These are phyloP conservation scores for Parachaetomium inaequale DNA, from an alignment of 495 filamentous ascomycete genomes.

Conservation along the genomic window DNA sequence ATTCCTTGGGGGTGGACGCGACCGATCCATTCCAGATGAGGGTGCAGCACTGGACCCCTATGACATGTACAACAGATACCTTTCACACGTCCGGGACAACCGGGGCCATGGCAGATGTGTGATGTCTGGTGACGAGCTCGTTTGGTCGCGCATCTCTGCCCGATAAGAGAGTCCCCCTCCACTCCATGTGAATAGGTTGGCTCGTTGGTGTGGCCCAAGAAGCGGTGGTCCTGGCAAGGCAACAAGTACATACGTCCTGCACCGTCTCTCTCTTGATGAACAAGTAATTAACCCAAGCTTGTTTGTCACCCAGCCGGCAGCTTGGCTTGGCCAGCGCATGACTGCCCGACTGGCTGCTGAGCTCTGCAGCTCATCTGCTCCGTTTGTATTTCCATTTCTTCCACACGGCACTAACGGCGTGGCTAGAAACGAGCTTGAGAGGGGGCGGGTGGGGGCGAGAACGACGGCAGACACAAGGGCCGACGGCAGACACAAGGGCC, in stretches of 20 bases:
- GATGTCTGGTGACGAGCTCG: neutral
- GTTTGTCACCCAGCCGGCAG: neutral
- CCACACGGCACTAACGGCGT: neutral
- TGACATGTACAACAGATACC: slow-evolving; percentile 29
- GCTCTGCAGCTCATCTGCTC: neutral
- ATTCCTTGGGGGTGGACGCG: slow-evolving; percentile 27
- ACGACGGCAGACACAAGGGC: neutral
- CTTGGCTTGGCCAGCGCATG: neutral
- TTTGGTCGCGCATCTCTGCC: neutral
- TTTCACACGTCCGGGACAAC: slow-evolving; percentile 1
- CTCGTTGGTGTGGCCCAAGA: neutral
- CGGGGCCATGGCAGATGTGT: neutral
- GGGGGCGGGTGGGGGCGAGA: too few species aligned
- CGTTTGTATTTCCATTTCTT: neutral
- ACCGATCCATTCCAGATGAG: slow-evolving; percentile 21
- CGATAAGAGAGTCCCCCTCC: too few species aligned
- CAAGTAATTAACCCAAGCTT: neutral
- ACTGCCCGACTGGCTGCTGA: neutral
- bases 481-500: neutral
- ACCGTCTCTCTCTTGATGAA: neutral
- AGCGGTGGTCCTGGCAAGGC: neutral
- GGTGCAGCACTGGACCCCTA: slow-evolving; percentile 14
- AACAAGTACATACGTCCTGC: neutral
- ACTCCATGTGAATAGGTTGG: neutral
- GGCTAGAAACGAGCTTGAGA: neutral